Evolutionary conservation across 2,329 filamentous ascomycete genomes (phyloP).

Genomic region (Aspergillus costaricaensis): DNA sequence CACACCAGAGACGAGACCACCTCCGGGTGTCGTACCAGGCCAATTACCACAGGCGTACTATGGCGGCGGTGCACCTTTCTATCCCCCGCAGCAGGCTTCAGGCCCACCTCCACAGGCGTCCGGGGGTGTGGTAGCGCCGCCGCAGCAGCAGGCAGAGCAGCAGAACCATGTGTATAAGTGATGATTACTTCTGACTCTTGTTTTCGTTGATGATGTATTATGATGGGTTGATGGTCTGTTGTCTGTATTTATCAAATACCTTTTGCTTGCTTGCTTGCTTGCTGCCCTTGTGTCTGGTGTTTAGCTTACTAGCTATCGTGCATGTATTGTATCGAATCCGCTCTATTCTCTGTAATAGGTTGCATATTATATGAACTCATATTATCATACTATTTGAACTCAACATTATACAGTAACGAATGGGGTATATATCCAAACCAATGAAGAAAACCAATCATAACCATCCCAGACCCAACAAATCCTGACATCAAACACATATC

Average conservation of each 20-base stretch:
- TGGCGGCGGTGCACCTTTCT: constrained; percentile 9
- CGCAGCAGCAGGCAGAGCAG: constrained; percentile 17
- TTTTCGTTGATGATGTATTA: neutral
- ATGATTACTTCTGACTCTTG: neutral
- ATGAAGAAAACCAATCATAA: constrained; percentile 2
- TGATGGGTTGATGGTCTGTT: neutral
- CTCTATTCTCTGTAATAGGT: neutral
- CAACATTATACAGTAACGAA: neutral
- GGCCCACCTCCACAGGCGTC: constrained; percentile 18
- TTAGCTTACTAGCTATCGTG: neutral
- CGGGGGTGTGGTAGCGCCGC: constrained; percentile 17
- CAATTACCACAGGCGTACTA: constrained; percentile 30
- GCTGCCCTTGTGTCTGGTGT: neutral
- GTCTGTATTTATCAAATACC: neutral
- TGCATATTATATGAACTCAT: neutral
- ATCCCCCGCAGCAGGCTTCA: neutral
- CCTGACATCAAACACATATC: constrained; percentile 8
- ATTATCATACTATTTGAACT: neutral
- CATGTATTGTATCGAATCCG: neutral
- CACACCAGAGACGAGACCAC: constrained; percentile 39
- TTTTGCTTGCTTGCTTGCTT: neutral
- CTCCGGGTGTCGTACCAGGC: constrained; percentile 29
- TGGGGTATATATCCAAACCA: constrained; percentile 8
- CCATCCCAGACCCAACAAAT: neutral
- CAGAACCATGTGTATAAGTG: constrained; percentile 28